Evolutionary conservation across 192 early-diverging fungal genomes (phyloP), one percentile per base, ranked within the genome.

Genomic region (Umbelopsis isabellina): DNA sequence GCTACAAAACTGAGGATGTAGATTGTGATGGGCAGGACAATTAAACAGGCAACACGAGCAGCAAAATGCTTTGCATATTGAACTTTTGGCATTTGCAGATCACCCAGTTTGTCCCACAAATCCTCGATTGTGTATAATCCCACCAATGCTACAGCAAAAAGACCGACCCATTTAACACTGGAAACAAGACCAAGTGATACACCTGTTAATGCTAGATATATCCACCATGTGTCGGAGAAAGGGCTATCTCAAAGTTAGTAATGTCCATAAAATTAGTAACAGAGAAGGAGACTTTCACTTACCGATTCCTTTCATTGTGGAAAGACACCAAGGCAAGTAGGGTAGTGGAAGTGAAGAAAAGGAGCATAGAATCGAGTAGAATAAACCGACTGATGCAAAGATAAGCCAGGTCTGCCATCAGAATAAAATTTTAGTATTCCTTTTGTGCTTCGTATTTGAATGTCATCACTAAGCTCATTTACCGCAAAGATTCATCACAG

Each of bases 81-180:
- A 0, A 71, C 69, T 83, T 88, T 70, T 27, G 83, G 75, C 67
- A 95, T 79, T n/a, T 83, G 82, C 45, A 88, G 45, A 69, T 92
- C 89, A 0, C 93, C 96, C 67, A 96, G 84, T 61, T 93, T 82
- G 44, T 94, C 89, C 89, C 96, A 99, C 7, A 99, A 85, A 66
- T 98, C 95, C 64, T 94, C 88, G n/a, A 98, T 75, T 0, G 97
- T 99, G 75, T 94, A 92, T 48, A 97, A 52, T 4, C 96, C 97
- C 66, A 97, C 93, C 9, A 97, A 77, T 4, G 93, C 96, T 12
- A 95, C 91, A 33, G 89, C 88, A 80, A 99, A 94, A 22, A 97
- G 75, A 0, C 98, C 98, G 35, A 99, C 94, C 98, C 97, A 99
- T 80, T 99, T 99, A 33, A 95, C 88, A 80, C 91, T 92, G 8